Evolutionary conservation across 306 rosid species (phyloP).

Genomic region (Vigna trinervia): DNA sequence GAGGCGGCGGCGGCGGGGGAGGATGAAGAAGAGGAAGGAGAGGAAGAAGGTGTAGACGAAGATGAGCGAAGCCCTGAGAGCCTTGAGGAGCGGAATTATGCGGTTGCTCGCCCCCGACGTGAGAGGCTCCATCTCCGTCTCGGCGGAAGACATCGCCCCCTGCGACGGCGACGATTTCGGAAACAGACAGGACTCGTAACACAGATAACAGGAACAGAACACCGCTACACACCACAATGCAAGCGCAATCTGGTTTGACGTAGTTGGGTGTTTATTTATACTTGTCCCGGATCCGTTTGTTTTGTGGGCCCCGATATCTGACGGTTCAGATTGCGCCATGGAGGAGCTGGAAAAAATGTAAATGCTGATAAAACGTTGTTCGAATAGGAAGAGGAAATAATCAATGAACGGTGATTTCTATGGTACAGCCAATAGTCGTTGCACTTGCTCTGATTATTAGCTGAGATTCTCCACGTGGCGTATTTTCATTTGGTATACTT

Average conservation of each 20-base stretch:
- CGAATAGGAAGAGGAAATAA: not conserved
- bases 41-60: slow-evolving; percentile 69
- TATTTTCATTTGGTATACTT: not conserved
- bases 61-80: slow-evolving; percentile 61
- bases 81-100: slow-evolving; percentile 80
- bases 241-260: not conserved
- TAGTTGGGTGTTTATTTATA: slow-evolving; percentile 23
- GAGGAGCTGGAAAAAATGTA: not conserved
- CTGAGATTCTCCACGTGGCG: not conserved
- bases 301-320: not conserved
- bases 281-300: not conserved
- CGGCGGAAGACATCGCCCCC: slow-evolving; percentile 58
- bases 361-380: slow-evolving; percentile 2
- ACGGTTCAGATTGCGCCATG: not conserved
- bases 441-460: not conserved
- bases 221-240: not conserved
- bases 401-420: slow-evolving; percentile 10
- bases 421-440: slow-evolving; percentile 19
- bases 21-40: slow-evolving; percentile 60
- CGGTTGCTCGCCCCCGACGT: slow-evolving; percentile 99
- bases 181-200: not conserved
- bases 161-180: slow-evolving; percentile 31
- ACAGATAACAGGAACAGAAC: not conserved
- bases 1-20: slow-evolving; percentile 67
- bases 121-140: slow-evolving; percentile 78